A percentile compares a stretch with the other conserved stretches of the same genome.
Evolutionary conservation across 2,329 filamentous ascomycete species (phyloP).

Genomic region (Mariannaea sp.): DNA sequence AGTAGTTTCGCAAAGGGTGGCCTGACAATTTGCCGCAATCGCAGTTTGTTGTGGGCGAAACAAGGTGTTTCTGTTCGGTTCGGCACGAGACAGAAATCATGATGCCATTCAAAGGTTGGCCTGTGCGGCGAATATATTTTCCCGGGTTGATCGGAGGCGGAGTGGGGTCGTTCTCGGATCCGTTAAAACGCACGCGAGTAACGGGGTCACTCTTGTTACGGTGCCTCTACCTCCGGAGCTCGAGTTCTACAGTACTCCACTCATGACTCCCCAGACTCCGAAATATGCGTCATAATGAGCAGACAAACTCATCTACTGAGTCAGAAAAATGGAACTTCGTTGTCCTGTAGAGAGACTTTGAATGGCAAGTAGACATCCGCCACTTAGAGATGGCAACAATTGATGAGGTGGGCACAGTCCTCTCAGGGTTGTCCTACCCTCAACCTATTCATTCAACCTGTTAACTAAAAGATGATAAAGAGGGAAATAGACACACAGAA

Average conservation of each 20-base stretch:
- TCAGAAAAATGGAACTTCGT: no score
- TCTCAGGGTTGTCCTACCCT: neutral
- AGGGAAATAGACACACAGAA: constrained; percentile 12
- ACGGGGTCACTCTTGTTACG: neutral
- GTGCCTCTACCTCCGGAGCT: no score
- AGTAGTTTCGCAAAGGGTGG: constrained; percentile 9
- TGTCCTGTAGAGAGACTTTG: no score
- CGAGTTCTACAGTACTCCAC: neutral
- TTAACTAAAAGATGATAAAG: constrained; percentile 11
- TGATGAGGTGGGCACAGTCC: no score
- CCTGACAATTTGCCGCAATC: constrained; percentile 5
- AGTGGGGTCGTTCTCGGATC: constrained; percentile 11
- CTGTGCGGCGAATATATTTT: constrained; percentile 23
- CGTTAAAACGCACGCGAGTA: neutral
- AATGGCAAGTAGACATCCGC: no score
- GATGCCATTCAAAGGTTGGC: constrained; percentile 5
- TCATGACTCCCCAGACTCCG: neutral
- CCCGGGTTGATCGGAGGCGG: constrained; percentile 8
- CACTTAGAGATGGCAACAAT: no score
- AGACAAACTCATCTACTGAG: no score
- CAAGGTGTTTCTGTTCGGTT: neutral
- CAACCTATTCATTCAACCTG: constrained; percentile 4
- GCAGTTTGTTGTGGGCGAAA: neutral
- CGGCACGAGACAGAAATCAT: neutral
- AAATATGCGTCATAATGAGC: neutral